A percentile compares a stretch with the other conserved stretches of the same genome.
These are phyloP conservation scores for Cercophora scortea DNA, from an alignment of 495 filamentous ascomycete genomes.

Conservation along the genomic window DNA sequence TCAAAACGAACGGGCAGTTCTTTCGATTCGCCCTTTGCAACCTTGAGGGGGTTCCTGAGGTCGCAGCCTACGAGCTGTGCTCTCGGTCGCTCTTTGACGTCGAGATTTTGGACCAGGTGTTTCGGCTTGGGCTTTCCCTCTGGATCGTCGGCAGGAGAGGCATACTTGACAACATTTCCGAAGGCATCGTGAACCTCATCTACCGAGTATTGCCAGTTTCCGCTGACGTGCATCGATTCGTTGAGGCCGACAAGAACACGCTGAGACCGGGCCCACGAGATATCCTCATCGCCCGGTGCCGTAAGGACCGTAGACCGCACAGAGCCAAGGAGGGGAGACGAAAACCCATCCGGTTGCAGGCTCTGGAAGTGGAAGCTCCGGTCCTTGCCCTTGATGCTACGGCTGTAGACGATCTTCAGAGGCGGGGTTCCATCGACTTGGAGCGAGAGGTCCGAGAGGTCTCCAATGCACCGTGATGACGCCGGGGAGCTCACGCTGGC, in stretches of 20 bases:
- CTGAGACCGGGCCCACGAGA: slow-evolving; percentile 74
- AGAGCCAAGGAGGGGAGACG: slow-evolving; percentile 60
- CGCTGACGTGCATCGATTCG: slow-evolving; percentile 70
- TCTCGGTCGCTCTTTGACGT: slow-evolving; percentile 78
- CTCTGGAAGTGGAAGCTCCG: slow-evolving; percentile 77
- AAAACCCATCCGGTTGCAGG: slow-evolving; percentile 80
- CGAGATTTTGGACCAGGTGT: slow-evolving; percentile 67
- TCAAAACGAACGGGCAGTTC: slow-evolving; percentile 67
- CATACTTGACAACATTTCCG: slow-evolving; percentile 80
- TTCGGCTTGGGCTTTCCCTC: slow-evolving; percentile 48
- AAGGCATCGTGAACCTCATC: slow-evolving; percentile 86
- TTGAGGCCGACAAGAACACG: slow-evolving; percentile 72
- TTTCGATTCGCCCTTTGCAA: slow-evolving; percentile 62
- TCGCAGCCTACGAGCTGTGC: slow-evolving; percentile 67
- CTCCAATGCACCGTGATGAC: slow-evolving; percentile 63
- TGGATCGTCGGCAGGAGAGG: slow-evolving; percentile 55
- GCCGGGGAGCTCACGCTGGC: slow-evolving; percentile 59
- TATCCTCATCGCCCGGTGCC: slow-evolving; percentile 49
- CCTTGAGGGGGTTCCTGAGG: slow-evolving; percentile 67
- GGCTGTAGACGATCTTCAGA: slow-evolving; percentile 85
- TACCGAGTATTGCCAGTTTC: slow-evolving; percentile 80
- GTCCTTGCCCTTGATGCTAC: slow-evolving; percentile 67
- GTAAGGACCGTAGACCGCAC: slow-evolving; percentile 47
- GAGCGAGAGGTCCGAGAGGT: slow-evolving; percentile 75
- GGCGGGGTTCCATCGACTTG: slow-evolving; percentile 84